Percentiles rank a stretch among this genome's conserved stretches.
phyloP scores from a whole-genome alignment of 352 stramenopile species.

The Globisporangium takayamanum region DNA sequence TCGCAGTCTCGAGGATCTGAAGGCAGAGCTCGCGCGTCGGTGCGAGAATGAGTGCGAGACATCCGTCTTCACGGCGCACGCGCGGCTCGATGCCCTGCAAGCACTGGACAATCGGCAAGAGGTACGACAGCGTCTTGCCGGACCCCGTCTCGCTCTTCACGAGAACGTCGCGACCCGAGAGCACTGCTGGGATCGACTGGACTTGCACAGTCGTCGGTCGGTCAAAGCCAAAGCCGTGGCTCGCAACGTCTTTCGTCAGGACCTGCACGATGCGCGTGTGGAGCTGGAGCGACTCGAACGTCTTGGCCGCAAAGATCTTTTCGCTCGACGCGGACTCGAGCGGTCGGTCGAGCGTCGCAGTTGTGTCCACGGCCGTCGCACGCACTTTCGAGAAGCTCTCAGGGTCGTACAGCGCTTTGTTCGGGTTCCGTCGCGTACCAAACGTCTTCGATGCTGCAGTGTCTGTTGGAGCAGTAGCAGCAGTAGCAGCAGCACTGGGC shows the following conservation, averaged over 20 bases:
- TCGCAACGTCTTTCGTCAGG: slow-evolving; percentile 45
- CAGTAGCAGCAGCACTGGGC: not conserved
- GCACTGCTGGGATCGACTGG: slow-evolving; percentile 65
- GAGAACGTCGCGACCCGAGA: slow-evolving; percentile 83
- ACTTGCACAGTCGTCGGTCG: slow-evolving; percentile 79
- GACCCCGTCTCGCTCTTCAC: slow-evolving; percentile 95
- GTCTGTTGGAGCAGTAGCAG: not conserved
- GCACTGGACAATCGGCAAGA: slow-evolving; percentile 93
- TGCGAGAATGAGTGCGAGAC: slow-evolving; percentile 89
- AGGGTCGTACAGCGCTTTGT: slow-evolving; percentile 68
- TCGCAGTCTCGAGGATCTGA: slow-evolving; percentile 94
- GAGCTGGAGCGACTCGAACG: slow-evolving; percentile 72
- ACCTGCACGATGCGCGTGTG: slow-evolving; percentile 59
- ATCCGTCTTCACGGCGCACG: slow-evolving; percentile 80
- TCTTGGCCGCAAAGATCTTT: slow-evolving; percentile 74
- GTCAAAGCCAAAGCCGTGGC: slow-evolving; percentile 67
- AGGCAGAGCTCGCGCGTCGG: slow-evolving; percentile 93
- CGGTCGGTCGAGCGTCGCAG: slow-evolving; percentile 58
- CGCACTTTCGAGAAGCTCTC: slow-evolving; percentile 49
- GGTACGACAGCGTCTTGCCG: slow-evolving; percentile 95
- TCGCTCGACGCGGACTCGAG: slow-evolving; percentile 67
- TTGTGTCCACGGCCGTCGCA: slow-evolving; percentile 41
- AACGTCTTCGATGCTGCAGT: slow-evolving; percentile 23
- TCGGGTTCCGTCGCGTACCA: slow-evolving; percentile 77
- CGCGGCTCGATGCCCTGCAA: slow-evolving; percentile 64